These are phyloP conservation scores for Flagelloscypha sp. DNA, from an alignment of 768 basidiomycete genomes.

Conservation along the genomic window DNA sequence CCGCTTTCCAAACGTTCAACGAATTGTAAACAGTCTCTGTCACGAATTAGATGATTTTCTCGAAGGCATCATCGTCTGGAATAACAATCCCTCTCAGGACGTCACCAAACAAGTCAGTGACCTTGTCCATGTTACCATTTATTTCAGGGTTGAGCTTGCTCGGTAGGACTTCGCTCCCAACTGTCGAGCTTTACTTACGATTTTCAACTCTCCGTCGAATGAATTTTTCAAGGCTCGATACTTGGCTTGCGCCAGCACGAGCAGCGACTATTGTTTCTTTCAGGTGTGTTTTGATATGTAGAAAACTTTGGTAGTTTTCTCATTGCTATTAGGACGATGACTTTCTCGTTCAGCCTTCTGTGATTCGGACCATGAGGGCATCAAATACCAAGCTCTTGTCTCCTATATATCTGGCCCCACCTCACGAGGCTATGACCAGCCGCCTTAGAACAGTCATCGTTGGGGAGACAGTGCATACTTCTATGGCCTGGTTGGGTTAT, in stretches of 20 bases:
- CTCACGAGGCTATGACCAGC: conserved; percentile 53
- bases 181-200: conserved; percentile 34
- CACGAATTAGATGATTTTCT: conserved; percentile 36
- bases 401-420: conserved; percentile 47
- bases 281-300: conserved; percentile 32
- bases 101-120: conserved; percentile 34
- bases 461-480: conserved; percentile 33
- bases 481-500: conserved; percentile 63
- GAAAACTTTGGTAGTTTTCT: conserved; percentile 3
- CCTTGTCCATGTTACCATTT: no score
- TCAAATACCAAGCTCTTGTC: conserved; percentile 23
- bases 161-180: neutral
- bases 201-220: conserved; percentile 51
- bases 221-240: conserved; percentile 57
- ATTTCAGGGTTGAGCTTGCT: neutral
- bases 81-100: conserved; percentile 43
- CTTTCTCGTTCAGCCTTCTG: conserved; percentile 50
- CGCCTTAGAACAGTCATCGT: conserved; percentile 36
- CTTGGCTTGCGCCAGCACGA: conserved; percentile 43
- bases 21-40: conserved; percentile 47
- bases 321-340: conserved; percentile 50
- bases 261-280: conserved; percentile 52
- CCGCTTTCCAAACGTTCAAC: conserved; percentile 50
- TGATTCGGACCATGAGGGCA: conserved; percentile 43
- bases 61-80: conserved; percentile 50